These are phyloP conservation scores for Yamadazyma conglobata DNA, from an alignment of 1,139 yeast species.

Conservation along the genomic window DNA sequence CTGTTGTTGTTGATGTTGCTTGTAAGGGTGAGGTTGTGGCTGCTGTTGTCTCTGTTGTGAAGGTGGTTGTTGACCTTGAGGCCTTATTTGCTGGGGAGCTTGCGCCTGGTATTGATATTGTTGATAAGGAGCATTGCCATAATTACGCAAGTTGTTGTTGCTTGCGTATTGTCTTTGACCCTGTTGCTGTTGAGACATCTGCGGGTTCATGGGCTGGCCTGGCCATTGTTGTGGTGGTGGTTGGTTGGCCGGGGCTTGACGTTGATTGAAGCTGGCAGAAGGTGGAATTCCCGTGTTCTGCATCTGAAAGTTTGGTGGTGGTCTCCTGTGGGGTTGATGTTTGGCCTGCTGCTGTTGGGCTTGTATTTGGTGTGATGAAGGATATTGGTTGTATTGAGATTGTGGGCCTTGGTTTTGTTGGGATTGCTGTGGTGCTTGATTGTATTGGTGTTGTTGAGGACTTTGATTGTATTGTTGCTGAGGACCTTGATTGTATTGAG, in stretches of 20 bases:
- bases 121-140: conserved; percentile 12
- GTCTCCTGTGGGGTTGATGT: conserved; percentile 9
- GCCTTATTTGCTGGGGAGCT: conserved; percentile 7
- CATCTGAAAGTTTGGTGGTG: conserved; percentile 7
- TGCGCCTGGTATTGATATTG: conserved; percentile 14
- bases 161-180: conserved; percentile 4
- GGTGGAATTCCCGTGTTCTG: conserved; percentile 13
- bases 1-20: conserved; percentile 5
- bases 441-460: conserved; percentile 10
- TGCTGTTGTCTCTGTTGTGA: conserved; percentile 9
- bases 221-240: neutral
- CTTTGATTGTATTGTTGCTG: conserved; percentile 16
- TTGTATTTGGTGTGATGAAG: conserved; percentile 4
- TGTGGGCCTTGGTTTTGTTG: conserved; percentile 2
- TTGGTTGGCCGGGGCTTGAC: no score
- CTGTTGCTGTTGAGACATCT: conserved; percentile 5
- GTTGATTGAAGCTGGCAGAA: conserved; percentile 6
- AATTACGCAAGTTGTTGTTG: conserved; percentile 11
- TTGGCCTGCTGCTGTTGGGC: conserved; percentile 5
- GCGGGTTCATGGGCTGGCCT: conserved; percentile 5
- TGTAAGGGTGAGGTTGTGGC: conserved; percentile 9
- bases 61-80: conserved; percentile 11
- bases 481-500: conserved; percentile 11
- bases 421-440: no score
- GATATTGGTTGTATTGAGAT: conserved; percentile 2